Evolutionary conservation across 2,329 filamentous ascomycete species (phyloP).

Genomic region (Colletotrichum cuscutae): DNA sequence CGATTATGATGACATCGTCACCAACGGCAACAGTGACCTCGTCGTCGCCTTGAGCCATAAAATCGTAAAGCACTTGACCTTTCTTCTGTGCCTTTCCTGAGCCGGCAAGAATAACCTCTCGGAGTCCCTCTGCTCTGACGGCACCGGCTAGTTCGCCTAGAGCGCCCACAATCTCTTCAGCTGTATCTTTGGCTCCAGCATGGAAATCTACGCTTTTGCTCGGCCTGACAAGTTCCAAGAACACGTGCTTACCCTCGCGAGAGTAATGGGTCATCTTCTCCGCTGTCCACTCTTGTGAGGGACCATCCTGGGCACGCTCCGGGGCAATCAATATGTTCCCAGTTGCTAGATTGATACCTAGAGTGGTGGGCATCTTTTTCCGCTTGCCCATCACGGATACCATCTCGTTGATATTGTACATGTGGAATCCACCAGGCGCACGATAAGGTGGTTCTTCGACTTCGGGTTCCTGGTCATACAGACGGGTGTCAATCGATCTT

Average conservation of each 20-base stretch:
- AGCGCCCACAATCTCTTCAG: slow-evolving; percentile 88
- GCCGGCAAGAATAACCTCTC: slow-evolving; percentile 86
- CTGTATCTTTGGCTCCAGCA: slow-evolving; percentile 96
- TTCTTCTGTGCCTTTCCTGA: slow-evolving; percentile 78
- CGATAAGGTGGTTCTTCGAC: slow-evolving; percentile 37
- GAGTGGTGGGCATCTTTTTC: slow-evolving; percentile 97
- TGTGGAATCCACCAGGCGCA: slow-evolving; percentile 81
- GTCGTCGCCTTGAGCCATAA: slow-evolving; percentile 95
- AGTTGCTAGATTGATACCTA: slow-evolving; percentile 91
- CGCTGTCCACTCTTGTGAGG: slow-evolving; percentile 91
- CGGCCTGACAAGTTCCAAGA: slow-evolving; percentile 89
- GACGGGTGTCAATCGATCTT: slow-evolving; percentile 36
- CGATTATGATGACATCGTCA: slow-evolving; percentile 90
- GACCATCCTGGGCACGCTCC: slow-evolving; percentile 83
- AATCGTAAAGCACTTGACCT: slow-evolving; percentile 91
- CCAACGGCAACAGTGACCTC: slow-evolving; percentile 92
- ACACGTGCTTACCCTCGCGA: slow-evolving; percentile 97
- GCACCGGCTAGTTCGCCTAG: slow-evolving; percentile 91
- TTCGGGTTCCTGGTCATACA: slow-evolving; percentile 39
- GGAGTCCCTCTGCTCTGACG: slow-evolving; percentile 82
- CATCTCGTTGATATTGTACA: slow-evolving; percentile 99
- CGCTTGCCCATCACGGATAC: slow-evolving; percentile 95
- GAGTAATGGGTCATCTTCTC: slow-evolving; percentile 98
- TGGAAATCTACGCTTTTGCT: slow-evolving; percentile 98
- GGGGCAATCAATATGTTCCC: slow-evolving; percentile 92